Percentiles rank a stretch among this genome's conserved stretches.
Evolutionary conservation across 2,329 filamentous ascomycete genomes (phyloP).

Genomic region (Metarhizium robertsii): DNA sequence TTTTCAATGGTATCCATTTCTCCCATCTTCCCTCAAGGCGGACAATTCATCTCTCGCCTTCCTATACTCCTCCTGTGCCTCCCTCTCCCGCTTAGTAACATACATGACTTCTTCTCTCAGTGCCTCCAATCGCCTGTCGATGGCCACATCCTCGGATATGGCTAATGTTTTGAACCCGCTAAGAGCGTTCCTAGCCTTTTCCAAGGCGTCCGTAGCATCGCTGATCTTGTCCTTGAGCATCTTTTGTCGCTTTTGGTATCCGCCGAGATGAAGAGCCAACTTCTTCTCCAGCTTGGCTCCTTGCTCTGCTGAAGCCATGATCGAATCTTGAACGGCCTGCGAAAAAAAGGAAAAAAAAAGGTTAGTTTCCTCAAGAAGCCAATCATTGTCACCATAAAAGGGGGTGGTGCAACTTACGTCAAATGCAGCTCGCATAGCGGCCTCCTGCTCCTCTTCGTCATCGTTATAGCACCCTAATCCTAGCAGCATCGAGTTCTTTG

Average conservation of each 20-base stretch:
- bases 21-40: conserved; percentile 32
- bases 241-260: conserved; percentile 81
- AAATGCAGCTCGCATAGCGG: conserved; percentile 60
- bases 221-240: conserved; percentile 69
- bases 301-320: conserved; percentile 65
- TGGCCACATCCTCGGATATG: conserved; percentile 68
- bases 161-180: conserved; percentile 67
- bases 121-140: conserved; percentile 61
- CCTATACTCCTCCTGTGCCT: conserved; percentile 83
- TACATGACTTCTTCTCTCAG: conserved; percentile 77
- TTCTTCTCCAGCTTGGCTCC: conserved; percentile 92
- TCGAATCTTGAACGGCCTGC: conserved; percentile 61
- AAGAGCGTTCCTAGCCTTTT: conserved; percentile 62
- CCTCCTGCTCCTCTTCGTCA: conserved; percentile 58
- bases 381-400: too few relatives aligned
- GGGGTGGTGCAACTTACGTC: conserved; percentile 48
- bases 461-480: conserved; percentile 75
- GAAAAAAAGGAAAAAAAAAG: too few relatives aligned
- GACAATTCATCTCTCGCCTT: conserved; percentile 69
- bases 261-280: conserved; percentile 75
- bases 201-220: conserved; percentile 65
- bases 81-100: conserved; percentile 71
- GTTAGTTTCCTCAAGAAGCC: not conserved
- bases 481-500: conserved; percentile 53
- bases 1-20: conserved; percentile 29